A percentile compares a stretch with the other conserved stretches of the same genome.
Evolutionary conservation across 371 early-diverging fungal species (phyloP).

Genomic region (Capillidium heterosporum): DNA sequence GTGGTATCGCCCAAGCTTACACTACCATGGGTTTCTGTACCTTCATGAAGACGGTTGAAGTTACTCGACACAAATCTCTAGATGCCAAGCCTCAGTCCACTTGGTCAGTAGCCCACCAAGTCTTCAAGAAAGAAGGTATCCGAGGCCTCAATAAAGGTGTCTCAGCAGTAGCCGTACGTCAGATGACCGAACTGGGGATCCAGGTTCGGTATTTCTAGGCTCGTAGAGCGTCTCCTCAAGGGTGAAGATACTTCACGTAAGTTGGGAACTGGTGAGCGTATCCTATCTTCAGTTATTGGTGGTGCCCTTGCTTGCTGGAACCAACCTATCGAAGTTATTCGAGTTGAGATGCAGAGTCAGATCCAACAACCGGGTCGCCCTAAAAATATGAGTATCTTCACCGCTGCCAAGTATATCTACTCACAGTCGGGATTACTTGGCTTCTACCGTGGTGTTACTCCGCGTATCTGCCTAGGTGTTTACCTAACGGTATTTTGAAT

Average conservation of each 20-base stretch:
- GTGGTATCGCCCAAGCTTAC: conserved; percentile 83
- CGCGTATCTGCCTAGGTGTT: conserved; percentile 76
- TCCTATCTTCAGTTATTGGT: conserved; percentile 61
- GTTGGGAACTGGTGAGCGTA: neutral
- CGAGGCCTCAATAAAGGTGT: conserved; percentile 91
- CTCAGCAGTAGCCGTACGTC: conserved; percentile 76
- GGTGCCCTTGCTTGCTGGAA: conserved; percentile 91
- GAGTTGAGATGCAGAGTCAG: conserved; percentile 92
- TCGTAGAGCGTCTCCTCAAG: conserved; percentile 3
- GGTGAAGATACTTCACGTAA: conserved; percentile 1
- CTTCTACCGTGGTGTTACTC: conserved; percentile 87
- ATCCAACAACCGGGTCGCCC: conserved; percentile 67
- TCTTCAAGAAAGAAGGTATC: conserved; percentile 81
- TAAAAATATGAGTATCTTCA: conserved; percentile 64
- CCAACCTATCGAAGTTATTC: conserved; percentile 34
- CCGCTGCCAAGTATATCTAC: conserved; percentile 78
- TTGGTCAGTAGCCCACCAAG: conserved; percentile 64
- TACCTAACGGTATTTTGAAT: conserved; percentile 51
- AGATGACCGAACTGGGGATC: conserved; percentile 96
- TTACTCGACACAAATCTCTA: conserved; percentile 78
- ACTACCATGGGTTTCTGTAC: conserved; percentile 97
- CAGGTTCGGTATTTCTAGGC: conserved; percentile 37
- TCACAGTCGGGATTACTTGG: conserved; percentile 70
- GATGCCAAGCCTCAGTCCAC: conserved; percentile 38
- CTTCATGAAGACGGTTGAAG: conserved; percentile 97